phyloP scores from a whole-genome alignment of 352 stramenopile genomes.

The Globisporangium rhizosaccharum region DNA sequence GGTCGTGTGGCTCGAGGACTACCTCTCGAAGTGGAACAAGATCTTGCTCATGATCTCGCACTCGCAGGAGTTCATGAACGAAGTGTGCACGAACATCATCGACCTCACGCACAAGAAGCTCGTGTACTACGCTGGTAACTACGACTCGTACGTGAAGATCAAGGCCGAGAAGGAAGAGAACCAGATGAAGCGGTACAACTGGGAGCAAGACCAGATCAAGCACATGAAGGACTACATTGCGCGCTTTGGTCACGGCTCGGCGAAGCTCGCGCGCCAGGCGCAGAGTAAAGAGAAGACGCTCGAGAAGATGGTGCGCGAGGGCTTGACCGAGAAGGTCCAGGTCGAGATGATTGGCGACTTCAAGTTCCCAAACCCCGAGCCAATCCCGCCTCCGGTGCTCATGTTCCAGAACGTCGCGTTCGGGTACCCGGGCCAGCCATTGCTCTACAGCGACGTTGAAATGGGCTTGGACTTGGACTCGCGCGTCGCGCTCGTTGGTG shows the following conservation, averaged over 20 bases:
- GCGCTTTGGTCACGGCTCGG: constrained; percentile 96
- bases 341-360: constrained; percentile 88
- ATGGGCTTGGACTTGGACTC: constrained; percentile 97
- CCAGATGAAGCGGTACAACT: constrained; percentile 98
- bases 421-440: constrained; percentile 88
- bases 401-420: constrained; percentile 98
- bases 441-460: constrained; percentile 92
- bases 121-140: constrained; percentile 98
- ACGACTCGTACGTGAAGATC: constrained; percentile 97
- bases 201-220: constrained; percentile 97
- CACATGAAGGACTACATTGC: constrained; percentile 99
- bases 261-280: constrained; percentile 96
- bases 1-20: constrained; percentile 98
- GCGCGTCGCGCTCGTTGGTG: constrained; percentile 94
- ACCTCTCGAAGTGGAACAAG: constrained; percentile 95
- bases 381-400: constrained; percentile 93
- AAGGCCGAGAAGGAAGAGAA: constrained; percentile 96
- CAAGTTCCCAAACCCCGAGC: constrained; percentile 96
- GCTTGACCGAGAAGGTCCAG: constrained; percentile 93
- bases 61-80: constrained; percentile 99
- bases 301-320: constrained; percentile 96
- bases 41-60: constrained; percentile 97
- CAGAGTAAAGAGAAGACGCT: constrained; percentile 99
- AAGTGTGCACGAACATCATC: constrained; percentile 98
- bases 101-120: constrained; percentile 93